Evolutionary conservation across 1,284 basidiomycete species (phyloP).

Genomic region (Xerocomus minutiporus): DNA sequence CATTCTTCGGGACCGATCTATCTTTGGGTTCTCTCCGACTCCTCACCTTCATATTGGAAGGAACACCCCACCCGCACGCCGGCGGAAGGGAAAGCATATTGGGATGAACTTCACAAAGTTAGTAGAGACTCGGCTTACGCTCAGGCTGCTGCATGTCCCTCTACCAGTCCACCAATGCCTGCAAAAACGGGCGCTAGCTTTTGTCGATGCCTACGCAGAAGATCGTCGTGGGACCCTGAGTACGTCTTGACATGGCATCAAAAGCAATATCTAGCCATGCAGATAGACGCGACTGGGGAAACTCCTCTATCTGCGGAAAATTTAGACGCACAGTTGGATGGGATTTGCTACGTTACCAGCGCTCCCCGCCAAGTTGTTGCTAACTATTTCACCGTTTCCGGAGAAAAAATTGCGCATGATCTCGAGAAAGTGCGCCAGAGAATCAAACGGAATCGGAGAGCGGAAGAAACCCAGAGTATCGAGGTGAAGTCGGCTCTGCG

Average conservation of each 20-base stretch:
- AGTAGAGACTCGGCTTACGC: conserved; percentile 36
- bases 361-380: conserved; percentile 51
- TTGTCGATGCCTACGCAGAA: conserved; percentile 47
- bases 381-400: conserved; percentile 41
- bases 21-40: conserved; percentile 52
- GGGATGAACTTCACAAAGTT: conserved; percentile 51
- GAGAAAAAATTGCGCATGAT: conserved; percentile 39
- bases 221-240: conserved; percentile 52
- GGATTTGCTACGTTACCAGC: conserved; percentile 50
- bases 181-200: conserved; percentile 28
- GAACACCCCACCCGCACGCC: conserved; percentile 37
- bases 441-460: conserved; percentile 26
- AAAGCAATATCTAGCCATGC: conserved; percentile 54
- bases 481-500: conserved; percentile 49
- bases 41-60: conserved; percentile 52
- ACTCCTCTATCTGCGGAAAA: conserved; percentile 52
- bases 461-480: conserved; percentile 36
- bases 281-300: conserved; percentile 41
- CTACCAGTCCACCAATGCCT: conserved; percentile 20
- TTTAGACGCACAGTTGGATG: conserved; percentile 38
- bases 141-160: conserved; percentile 15
- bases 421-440: conserved; percentile 39
- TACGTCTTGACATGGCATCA: conserved; percentile 68
- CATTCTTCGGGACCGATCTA: conserved; percentile 48
- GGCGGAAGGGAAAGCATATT: conserved; percentile 45